Base-by-base conservation (phyloP, 805 yeast species). In the Zygotorulaspora danielsina region DNA sequence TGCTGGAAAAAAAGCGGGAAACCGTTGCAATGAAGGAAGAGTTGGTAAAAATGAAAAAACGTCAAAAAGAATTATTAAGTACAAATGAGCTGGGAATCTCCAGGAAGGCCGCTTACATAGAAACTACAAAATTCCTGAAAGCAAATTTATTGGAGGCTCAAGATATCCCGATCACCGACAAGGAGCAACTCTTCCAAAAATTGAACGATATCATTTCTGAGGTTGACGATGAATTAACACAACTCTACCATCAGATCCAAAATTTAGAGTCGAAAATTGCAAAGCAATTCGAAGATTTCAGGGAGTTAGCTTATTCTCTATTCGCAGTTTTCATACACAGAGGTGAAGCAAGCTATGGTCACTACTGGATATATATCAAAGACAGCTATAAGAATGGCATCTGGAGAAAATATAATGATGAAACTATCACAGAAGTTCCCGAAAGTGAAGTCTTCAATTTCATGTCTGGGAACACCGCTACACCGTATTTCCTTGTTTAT, bases 291-390 rank as follows among this genome's bases (percentile, higher is more conserved):
- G 69, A 70, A 13, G 67, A 69, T 6, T 75, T 83, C 63, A 73
- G 71, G 36, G 64, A 71, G 34, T 72, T 81, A 19, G 95, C 89
- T 0, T 93, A 90, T 62, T 72, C 84, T 0, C 71, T 93, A 9
- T 90, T 89, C 66, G 95, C 97, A 0, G 80, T 90, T 5, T 93
- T 93, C 57, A 87, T 93, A 34, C 98, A 93, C 61, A 70, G 96
- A 36, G 98, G 98, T 5, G 94, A 88, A 54, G 97, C 96, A 0
- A 80, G 87, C 36, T 90, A 85, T 56, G 98, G 98, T 2, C 98
- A 93, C 63, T 93, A 93, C 62, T 93, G 97, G 97, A 76, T 90
- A 12, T 93, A 90, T 58, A 89, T 93, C 46, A 78, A 76, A 43
- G 97, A 93, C 61, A 76, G 79, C 2, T 72, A 72, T 46, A 70